A percentile compares a stretch with the other conserved stretches of the same genome.
phyloP scores from a whole-genome alignment of 257 asterid genomes.

The Catharanthus roseus region DNA sequence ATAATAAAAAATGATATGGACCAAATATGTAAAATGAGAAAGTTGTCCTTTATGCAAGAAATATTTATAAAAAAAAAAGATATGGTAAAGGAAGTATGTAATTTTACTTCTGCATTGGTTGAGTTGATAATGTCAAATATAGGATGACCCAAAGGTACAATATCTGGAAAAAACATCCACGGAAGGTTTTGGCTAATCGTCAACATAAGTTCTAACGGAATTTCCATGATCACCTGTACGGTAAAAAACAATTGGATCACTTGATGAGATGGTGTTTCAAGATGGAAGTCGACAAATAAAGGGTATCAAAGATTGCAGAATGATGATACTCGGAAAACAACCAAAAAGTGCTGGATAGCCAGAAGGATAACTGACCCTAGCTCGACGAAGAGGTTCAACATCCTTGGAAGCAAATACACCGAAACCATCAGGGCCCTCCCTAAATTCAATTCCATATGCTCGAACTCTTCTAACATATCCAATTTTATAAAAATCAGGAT shows the following conservation, averaged over 20 bases:
- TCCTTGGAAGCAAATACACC: slow-evolving; percentile 96
- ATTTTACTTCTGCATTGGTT: slow-evolving; percentile 83
- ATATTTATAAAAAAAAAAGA: slow-evolving; percentile 2
- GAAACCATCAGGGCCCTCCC: slow-evolving; percentile 96
- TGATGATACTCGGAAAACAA: background rate
- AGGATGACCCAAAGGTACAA: slow-evolving; percentile 91
- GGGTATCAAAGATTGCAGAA: background rate
- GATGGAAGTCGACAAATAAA: background rate
- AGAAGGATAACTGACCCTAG: slow-evolving; percentile 50
- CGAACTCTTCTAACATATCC: slow-evolving; percentile 87
- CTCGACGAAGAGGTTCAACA: slow-evolving; percentile 91
- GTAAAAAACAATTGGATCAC: slow-evolving; percentile 15
- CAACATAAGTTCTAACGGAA: slow-evolving; percentile 92
- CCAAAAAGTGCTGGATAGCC: background rate
- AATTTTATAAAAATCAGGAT: slow-evolving; percentile 94
- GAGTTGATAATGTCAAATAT: slow-evolving; percentile 91
- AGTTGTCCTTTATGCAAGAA: background rate
- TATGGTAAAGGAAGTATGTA: slow-evolving; percentile 14
- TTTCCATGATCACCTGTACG: slow-evolving; percentile 91
- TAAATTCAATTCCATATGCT: slow-evolving; percentile 90
- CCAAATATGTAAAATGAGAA: background rate
- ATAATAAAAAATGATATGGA: slow-evolving; percentile 4
- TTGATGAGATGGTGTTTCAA: background rate
- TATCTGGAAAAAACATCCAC: slow-evolving; percentile 99
- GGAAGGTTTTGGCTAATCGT: slow-evolving; percentile 90